phyloP scores from a whole-genome alignment of 2,329 filamentous ascomycete species.

The Arthrobotrys conoides region DNA sequence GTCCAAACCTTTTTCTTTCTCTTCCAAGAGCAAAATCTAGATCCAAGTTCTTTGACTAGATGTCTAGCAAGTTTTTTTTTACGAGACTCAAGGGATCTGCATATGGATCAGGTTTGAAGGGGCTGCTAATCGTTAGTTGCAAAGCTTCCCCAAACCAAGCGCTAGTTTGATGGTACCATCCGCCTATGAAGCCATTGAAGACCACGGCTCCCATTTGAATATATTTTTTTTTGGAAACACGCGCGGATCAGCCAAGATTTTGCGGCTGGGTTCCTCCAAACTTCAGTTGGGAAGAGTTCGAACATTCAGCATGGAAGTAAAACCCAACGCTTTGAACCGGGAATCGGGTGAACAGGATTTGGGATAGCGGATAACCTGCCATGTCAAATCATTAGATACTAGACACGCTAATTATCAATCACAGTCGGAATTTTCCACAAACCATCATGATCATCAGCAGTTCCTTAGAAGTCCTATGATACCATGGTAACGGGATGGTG shows the following conservation, averaged over 20 bases:
- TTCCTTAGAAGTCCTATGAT: no score
- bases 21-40: neutral
- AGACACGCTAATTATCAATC: no score
- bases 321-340: no score
- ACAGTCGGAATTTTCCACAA: no score
- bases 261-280: slow-evolving; percentile 68
- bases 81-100: slow-evolving; percentile 64
- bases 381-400: no score
- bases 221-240: slow-evolving; percentile 55
- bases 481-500: slow-evolving; percentile 66
- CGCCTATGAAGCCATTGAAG: slow-evolving; percentile 68
- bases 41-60: neutral
- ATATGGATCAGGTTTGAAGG: slow-evolving; percentile 64
- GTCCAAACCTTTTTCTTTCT: neutral
- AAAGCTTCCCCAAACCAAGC: slow-evolving; percentile 70
- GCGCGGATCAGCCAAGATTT: slow-evolving; percentile 66
- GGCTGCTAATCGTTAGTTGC: slow-evolving; percentile 68
- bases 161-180: slow-evolving; percentile 73
- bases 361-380: no score
- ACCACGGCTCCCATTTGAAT: slow-evolving; percentile 70
- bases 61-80: slow-evolving; percentile 69
- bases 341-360: no score
- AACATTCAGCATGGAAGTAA: no score
- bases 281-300: no score
- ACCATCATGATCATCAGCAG: no score